Evolutionary conservation across 306 rosid species (phyloP), one percentile per base, ranked within the genome.

Genomic region (Malus asiatica): DNA sequence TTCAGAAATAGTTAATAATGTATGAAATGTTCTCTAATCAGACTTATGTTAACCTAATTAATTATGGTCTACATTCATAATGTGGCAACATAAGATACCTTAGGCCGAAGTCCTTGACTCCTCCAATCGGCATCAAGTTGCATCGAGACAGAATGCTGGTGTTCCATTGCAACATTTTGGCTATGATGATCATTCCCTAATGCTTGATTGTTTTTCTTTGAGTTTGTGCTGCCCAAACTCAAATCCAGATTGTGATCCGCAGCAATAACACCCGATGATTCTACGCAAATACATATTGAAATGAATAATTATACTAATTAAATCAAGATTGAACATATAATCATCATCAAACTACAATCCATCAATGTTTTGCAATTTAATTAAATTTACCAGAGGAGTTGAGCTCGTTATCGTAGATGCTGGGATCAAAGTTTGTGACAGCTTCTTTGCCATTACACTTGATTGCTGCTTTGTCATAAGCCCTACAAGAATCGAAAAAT

Each of bases 391-490:
- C 99, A 69, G 81, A 55, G 18, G 93, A 57, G 68, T 92, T 89
- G 22, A 92, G 93, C 85, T 92, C 99, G 14, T 73, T 86, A 48
- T 95, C 89, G 64, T 96, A 96, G 76, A 89, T 88, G 86, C 96
- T 90, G 66, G 99, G 97, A 80, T 96, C 99, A 77, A 96, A 96
- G 79, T 96, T 96, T 22, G 99, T 96, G 71, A 96, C 97, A 72
- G 99, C 98, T 60, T 96, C 99, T 80, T 96, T 96, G 72, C 99
- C 99, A 71, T 96, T 96, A 75, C 92, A 96, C 86, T 92, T 96
- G 8, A 96, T 96, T 59, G 99, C 99, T 77, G 99, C 99, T 84
- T 96, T 96, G 81, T 96, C 99, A 83, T 96, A 96, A 5, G 98
- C 98, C 89, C 99, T 95, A 78, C 68, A 69, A 68, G 68, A 78